Conservation (phyloP, 768 basidiomycete genomes). For the Termitomyces sp. region DNA sequence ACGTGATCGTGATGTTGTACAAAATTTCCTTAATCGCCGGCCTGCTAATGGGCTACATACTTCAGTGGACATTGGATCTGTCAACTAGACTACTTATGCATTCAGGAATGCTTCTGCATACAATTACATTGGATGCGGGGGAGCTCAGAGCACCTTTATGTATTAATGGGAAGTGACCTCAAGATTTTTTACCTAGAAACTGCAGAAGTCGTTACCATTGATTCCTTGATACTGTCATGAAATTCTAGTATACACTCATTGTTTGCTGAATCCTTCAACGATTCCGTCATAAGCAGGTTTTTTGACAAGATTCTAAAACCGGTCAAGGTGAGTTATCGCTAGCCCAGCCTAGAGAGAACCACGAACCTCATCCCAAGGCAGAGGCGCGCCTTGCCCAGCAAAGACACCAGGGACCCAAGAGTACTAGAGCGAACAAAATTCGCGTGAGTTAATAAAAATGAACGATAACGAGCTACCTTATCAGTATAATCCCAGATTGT, state of each 20-base stretch:
- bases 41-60: neutral
- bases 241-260: neutral
- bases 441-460: neutral
- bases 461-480: conserved; percentile 22
- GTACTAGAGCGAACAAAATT: conserved; percentile 19
- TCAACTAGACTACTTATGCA: neutral
- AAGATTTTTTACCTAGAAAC: neutral
- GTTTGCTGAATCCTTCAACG: conserved; percentile 25
- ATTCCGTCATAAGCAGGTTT: conserved; percentile 48
- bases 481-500: conserved; percentile 47
- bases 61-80: neutral
- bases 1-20: neutral
- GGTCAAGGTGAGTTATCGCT: neutral
- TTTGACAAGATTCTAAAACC: conserved; percentile 29
- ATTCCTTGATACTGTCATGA: neutral
- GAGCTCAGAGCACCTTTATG: neutral
- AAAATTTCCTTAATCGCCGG: neutral
- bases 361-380: conserved; percentile 20
- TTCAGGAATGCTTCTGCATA: neutral
- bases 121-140: neutral
- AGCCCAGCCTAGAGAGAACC: neutral
- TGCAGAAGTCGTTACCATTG: neutral
- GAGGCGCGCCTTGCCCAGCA: conserved; percentile 34
- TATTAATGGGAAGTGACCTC: neutral
- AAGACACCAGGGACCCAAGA: conserved; percentile 40